Percentiles rank a stretch among this genome's conserved stretches.
phyloP scores from a whole-genome alignment of 306 rosid genomes.

The Castanea crenata region DNA sequence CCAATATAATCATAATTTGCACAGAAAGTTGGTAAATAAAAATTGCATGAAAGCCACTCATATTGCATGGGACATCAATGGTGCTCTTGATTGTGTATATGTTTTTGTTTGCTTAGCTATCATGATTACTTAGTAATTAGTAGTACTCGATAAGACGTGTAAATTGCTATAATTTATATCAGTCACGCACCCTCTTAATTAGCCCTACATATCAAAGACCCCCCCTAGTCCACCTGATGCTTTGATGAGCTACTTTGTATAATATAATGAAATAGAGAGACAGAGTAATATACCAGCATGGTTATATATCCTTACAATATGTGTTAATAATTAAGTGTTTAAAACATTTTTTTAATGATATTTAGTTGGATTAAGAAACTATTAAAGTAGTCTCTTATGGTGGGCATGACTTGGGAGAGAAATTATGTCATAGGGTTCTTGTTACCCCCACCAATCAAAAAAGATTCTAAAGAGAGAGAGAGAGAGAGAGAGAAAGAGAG shows the following conservation, averaged over 20 bases:
- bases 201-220: slow-evolving; percentile 15
- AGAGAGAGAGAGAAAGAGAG: neutral
- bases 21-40: neutral
- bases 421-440: slow-evolving; percentile 25
- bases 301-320: no score
- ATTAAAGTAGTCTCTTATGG: neutral
- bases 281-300: no score
- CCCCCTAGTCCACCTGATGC: slow-evolving; percentile 6
- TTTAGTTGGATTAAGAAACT: slow-evolving; percentile 1
- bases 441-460: slow-evolving; percentile 22
- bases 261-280: neutral
- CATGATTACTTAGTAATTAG: slow-evolving; percentile 2
- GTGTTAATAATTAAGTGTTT: neutral
- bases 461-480: slow-evolving; percentile 26
- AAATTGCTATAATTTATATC: neutral
- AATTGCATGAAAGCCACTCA: neutral
- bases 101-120: neutral
- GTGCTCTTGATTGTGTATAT: neutral
- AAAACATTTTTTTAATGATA: neutral
- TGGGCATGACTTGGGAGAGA: slow-evolving; percentile 24
- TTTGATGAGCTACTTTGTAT: neutral
- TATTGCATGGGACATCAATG: neutral
- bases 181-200: slow-evolving; percentile 17
- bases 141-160: neutral
- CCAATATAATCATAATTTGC: neutral